phyloP scores from a whole-genome alignment of 805 yeast species.

The Schizosaccharomyces cryophilus region DNA sequence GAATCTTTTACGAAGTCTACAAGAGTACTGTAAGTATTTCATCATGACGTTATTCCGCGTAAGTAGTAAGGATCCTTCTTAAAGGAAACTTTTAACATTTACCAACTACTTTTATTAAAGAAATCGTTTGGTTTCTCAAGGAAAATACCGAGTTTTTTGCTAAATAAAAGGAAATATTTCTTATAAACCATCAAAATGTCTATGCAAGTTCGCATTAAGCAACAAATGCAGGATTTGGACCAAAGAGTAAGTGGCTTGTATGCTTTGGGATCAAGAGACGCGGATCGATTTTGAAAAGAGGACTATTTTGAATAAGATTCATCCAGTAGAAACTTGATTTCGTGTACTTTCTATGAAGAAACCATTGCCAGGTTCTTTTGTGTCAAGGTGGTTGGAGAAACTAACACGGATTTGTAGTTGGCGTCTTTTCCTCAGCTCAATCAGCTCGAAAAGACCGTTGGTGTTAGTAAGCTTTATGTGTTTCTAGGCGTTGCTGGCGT shows the following conservation, averaged over 20 bases:
- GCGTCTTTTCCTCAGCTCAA: background rate
- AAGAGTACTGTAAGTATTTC: too few relatives aligned
- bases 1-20: too few relatives aligned
- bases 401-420: background rate
- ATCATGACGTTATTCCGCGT: too few relatives aligned
- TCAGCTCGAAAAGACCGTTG: background rate
- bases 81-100: too few relatives aligned
- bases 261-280: background rate
- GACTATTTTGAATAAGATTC: too few relatives aligned
- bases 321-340: background rate
- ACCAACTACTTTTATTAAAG: too few relatives aligned
- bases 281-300: background rate
- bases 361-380: background rate
- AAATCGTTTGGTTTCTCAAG: too few relatives aligned
- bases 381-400: background rate
- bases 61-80: too few relatives aligned
- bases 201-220: background rate
- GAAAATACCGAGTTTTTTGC: too few relatives aligned
- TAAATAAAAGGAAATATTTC: background rate
- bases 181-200: background rate
- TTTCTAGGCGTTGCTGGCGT: conserved; percentile 36
- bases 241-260: background rate
- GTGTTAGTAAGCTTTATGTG: conserved; percentile 32
- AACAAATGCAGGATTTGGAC: background rate
- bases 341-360: too few relatives aligned